These are phyloP conservation scores for Primulina eburnea DNA, from an alignment of 257 asterid genomes.

Conservation along the genomic window DNA sequence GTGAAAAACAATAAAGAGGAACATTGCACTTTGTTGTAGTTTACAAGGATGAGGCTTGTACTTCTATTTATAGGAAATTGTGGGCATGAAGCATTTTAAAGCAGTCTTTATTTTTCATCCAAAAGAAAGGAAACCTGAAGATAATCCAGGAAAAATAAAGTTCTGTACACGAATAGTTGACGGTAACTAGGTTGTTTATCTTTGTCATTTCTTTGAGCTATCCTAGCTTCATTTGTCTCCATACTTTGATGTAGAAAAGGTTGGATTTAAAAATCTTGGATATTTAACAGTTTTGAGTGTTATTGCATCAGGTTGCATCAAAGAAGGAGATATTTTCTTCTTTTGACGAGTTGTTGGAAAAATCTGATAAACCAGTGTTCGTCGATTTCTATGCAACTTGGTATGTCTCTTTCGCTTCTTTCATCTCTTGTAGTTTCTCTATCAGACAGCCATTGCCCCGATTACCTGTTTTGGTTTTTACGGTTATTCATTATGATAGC, in stretches of 20 bases:
- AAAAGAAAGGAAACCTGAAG: neutral
- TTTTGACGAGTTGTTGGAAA: neutral
- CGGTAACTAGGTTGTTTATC: neutral
- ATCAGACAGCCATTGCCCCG: neutral
- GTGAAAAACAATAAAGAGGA: neutral
- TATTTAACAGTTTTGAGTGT: neutral
- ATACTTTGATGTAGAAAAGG: neutral
- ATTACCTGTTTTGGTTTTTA: neutral
- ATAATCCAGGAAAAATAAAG: neutral
- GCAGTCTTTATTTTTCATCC: neutral
- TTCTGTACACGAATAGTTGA: neutral
- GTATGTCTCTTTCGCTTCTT: neutral
- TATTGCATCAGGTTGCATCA: neutral
- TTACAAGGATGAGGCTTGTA: neutral
- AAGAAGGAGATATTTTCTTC: neutral
- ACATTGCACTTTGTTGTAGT: neutral
- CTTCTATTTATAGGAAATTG: too few species aligned
- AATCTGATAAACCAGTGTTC: neutral
- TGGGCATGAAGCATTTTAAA: neutral
- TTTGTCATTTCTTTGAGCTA: neutral
- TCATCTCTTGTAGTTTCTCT: neutral
- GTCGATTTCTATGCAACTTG: neutral
- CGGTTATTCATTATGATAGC: neutral
- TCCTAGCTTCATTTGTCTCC: neutral
- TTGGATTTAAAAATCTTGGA: neutral